Base-by-base conservation (phyloP, 139 green algal genomes). In the Pleodorina starrii region DNA sequence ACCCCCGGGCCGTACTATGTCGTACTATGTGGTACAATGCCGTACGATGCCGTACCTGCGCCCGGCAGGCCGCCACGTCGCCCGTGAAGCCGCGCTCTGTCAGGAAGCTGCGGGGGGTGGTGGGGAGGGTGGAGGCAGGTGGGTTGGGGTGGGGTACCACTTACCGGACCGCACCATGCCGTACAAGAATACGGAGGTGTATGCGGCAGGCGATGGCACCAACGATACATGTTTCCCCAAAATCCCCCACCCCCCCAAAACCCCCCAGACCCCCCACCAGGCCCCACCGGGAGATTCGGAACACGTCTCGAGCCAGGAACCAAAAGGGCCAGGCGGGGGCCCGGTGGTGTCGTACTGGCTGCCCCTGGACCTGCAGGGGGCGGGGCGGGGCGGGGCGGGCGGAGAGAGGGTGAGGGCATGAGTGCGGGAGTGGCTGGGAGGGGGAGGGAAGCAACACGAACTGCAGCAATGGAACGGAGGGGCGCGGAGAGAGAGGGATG, bases 261-360 rank as follows among this genome's bases (percentile, higher is more conserved):
- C 14, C 25, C 29, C 23, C 29, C 42, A 60, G 27, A 1, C 69
- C 36, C 29, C 27, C 35, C 36, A 3, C 32, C 27, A 46, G 16
- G 1, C 5, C 81, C 9, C 46, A 88, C 83, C 42, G 74, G 32
- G 66, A 80, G 75, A 93, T 93, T 73, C 90, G 90, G 46, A 59
- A 94, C 32, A 94, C 75, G 69, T 94, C 91, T 54, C 89, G 85
- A 38, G 42, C 50, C 42, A 94, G 69, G 82, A 94, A 91, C 89
- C 89, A 94, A 57, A 92, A 91, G 35, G 91, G 89, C 91, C 91
- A 94, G 4, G 81, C 76, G 23, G 91, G 91, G 17, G 89, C 86
- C 9, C 48, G 60, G 44, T 73, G 83, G 81, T 92, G 89, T 40
- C 59, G 85, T 21, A 90, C 83, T 21, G 81, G 80, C 0, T 9